These are phyloP conservation scores for Scedosporium boydii DNA, from an alignment of 2,329 filamentous ascomycete genomes.

Conservation along the genomic window DNA sequence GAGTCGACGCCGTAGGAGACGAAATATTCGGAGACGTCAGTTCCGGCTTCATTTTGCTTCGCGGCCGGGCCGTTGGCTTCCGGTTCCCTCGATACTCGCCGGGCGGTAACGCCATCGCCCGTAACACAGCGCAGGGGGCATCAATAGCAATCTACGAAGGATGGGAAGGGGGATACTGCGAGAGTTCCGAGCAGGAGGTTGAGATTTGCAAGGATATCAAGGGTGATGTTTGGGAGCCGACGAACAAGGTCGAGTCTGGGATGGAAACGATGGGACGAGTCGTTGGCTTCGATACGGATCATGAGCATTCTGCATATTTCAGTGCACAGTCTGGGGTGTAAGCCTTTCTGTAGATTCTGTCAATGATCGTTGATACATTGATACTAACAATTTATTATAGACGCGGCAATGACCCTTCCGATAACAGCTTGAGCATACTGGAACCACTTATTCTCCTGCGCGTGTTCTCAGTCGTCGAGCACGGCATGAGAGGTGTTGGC, in stretches of 20 bases:
- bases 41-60: neutral
- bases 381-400: neutral
- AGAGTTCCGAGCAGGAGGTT: neutral
- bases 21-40: neutral
- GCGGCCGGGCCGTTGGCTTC: neutral
- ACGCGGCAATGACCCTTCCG: neutral
- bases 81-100: neutral
- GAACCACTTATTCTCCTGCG: neutral
- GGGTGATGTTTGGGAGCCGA: neutral
- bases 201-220: neutral
- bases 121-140: no score
- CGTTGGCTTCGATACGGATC: neutral
- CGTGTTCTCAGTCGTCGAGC: neutral
- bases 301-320: neutral
- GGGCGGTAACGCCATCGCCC: neutral
- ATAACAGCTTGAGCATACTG: neutral
- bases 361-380: no score
- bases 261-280: neutral
- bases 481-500: neutral
- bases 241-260: neutral
- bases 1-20: neutral
- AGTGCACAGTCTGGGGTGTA: no score
- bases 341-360: neutral
- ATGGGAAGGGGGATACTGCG: neutral
- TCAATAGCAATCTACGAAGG: neutral